Base-by-base conservation (phyloP, 352 stramenopile genomes). In the Phytophthora sansomeana region DNA sequence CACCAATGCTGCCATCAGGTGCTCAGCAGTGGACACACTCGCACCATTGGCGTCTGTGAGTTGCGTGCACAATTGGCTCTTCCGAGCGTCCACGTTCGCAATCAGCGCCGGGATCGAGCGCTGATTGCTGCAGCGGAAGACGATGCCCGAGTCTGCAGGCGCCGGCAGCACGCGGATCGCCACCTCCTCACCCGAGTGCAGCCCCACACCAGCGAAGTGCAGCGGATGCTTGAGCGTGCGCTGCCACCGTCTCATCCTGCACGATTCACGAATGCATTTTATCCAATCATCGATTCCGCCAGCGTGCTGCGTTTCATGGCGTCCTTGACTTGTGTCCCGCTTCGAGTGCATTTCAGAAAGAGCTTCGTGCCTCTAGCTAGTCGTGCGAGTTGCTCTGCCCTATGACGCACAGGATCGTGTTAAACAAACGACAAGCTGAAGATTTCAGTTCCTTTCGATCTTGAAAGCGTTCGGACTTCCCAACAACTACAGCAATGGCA, bases 1-100 rank as follows among this genome's bases (percentile, higher is more conserved):
- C 21, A 78, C 72, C 7, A 91, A 64, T 39, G 81, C 83, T 6
- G 85, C 79, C 79, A 93, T 85, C 9, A 93, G 38, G 39, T 93
- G 85, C 57, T 93, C 85, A n/a, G 78, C 36, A 9, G 85, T 93
- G 0, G 74, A 80, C 5, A 91, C 63, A 24, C 49, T 72, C 5
- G 47, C 56, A 61, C 43, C 72, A 56, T 51, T 61, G 32, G 33
- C 35, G 39, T 19, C 49, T 1, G 42, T 35, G 28, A 93, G 69
- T 30, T 83, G 78, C 8, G 84, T 89, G 71, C 84, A 93, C 35
- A 93, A 60, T 58, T 85, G 74, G 42, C 77, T 81, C 42, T 65
- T 72, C 51, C 58, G 58, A 53, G 63, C 66, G 33, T 88, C 67
- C 8, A 91, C 68, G 19, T 81, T 72, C 1, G 58, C 42, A 28